Evolutionary conservation across 2,329 filamentous ascomycete species (phyloP), one percentile per base, ranked within the genome.

Genomic region (Fusarium sterilihyphosum): DNA sequence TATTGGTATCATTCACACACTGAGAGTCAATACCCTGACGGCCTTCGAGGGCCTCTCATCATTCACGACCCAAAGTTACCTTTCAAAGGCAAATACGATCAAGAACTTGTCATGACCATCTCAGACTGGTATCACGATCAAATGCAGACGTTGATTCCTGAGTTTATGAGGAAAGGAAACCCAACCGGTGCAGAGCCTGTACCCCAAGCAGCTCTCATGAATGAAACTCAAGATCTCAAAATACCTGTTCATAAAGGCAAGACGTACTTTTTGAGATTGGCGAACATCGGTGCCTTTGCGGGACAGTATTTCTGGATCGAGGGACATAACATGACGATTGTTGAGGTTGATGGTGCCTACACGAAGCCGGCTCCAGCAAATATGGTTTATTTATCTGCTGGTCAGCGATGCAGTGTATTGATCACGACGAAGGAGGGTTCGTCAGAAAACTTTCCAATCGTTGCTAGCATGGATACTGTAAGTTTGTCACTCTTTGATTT

Each of bases 1-100:
- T 95, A 93, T 81, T 95, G 93, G 93, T 95, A 95, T 73, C 92
- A 94, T 79, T 92, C 91, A 6, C 92, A 94, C 77, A 86, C 87
- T 16, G 85, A 87, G 67, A 90, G 88, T 26, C 92, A 93, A 78
- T 94, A 94, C 70, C 91, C 92, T 0, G 92, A 94, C 78, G 92
- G 92, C 8, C 85, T 93, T 9, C 86, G 92, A 24, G 91, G 89
- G 0, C 86, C 91, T 5, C 82, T 93, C 33, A 87, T 93, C 65
- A 85, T 93, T 35, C 88, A 93, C 54, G 92, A 94, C 75, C 86
- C 86, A 1, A 80, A 88, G 1, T 84, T 85, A 16, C 91, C 91
- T 1, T 92, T 89, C 79, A 82, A 83, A 37, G 85, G 83, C 38
- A 78, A 88, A 31, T 91, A 89, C 67, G 90, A 93, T 50, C 86